Evolutionary conservation across 2,329 filamentous ascomycete genomes (phyloP).

Genomic region (Nigrograna mackinnonii): DNA sequence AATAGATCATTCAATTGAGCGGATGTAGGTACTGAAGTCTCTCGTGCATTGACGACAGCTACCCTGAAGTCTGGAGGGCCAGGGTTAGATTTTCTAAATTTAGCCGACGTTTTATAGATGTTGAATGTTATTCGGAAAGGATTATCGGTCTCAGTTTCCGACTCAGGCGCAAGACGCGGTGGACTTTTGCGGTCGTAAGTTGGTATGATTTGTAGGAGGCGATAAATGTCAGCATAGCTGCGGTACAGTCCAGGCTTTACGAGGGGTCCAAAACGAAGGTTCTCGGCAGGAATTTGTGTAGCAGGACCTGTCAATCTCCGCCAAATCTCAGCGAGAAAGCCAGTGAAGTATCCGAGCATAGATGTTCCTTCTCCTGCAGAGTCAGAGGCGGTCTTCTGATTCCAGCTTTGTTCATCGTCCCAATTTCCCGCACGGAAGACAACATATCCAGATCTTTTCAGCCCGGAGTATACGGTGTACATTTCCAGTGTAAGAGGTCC

Average conservation of each 20-base stretch:
- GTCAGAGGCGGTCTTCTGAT: constrained; percentile 9
- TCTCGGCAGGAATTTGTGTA: constrained; percentile 16
- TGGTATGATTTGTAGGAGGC: constrained; percentile 73
- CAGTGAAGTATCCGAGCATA: constrained; percentile 25
- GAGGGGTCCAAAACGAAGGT: constrained; percentile 50
- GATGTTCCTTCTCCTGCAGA: constrained; percentile 7
- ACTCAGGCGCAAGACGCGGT: constrained; percentile 36
- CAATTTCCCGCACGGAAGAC: constrained; percentile 70
- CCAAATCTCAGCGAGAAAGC: constrained; percentile 42
- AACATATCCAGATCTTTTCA: constrained; percentile 82
- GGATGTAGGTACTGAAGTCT: constrained; percentile 72
- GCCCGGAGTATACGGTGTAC: constrained; percentile 84
- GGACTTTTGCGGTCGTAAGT: constrained; percentile 63
- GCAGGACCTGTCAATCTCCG: constrained; percentile 26
- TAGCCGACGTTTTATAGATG: constrained; percentile 72
- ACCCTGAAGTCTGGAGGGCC: constrained; percentile 82
- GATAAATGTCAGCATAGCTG: constrained; percentile 70
- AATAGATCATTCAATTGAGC: constrained; percentile 73
- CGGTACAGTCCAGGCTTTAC: constrained; percentile 58
- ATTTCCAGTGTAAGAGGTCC: constrained; percentile 69
- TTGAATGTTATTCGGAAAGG: constrained; percentile 78
- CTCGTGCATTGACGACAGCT: constrained; percentile 76
- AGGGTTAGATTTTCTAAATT: constrained; percentile 78
- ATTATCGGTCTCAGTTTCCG: constrained; percentile 41
- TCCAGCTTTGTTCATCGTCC: constrained; percentile 28